phyloP scores from a whole-genome alignment of 1,284 basidiomycete genomes.

The Malassezia sp. region DNA sequence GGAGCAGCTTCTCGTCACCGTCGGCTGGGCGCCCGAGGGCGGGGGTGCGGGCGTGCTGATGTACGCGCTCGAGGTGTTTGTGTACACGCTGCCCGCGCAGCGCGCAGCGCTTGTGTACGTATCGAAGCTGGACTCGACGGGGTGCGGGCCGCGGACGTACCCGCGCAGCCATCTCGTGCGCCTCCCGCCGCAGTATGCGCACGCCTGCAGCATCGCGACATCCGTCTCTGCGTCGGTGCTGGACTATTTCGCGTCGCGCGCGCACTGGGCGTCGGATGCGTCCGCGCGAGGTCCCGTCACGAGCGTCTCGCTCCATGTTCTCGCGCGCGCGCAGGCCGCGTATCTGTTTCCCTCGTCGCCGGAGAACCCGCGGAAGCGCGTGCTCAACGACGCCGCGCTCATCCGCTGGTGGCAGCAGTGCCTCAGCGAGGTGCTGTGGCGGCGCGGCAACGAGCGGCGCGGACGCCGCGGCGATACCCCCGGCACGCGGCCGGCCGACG shows the following conservation, averaged over 20 bases:
- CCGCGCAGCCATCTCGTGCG: conserved; percentile 14
- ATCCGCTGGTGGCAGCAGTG: conserved; percentile 78
- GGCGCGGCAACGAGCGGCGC: conserved; percentile 11
- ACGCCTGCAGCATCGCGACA: conserved; percentile 49
- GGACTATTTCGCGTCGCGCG: conserved; percentile 54
- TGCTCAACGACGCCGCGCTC: conserved; percentile 65
- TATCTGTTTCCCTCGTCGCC: conserved; percentile 89
- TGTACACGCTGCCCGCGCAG: conserved; percentile 65
- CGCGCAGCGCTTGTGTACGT: conserved; percentile 70
- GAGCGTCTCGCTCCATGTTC: conserved; percentile 59
- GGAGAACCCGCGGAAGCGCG: conserved; percentile 59
- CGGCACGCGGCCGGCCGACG: too few relatives aligned
- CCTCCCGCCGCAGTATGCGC: conserved; percentile 10
- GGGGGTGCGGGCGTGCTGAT: conserved; percentile 49
- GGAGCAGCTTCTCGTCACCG: conserved; percentile 26
- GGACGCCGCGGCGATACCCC: neutral
- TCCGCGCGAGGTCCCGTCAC: conserved; percentile 9
- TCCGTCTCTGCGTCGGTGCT: conserved; percentile 61
- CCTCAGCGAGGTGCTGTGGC: conserved; percentile 21
- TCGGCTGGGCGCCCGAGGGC: conserved; percentile 10
- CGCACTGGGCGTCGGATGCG: conserved; percentile 48
- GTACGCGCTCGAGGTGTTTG: conserved; percentile 66
- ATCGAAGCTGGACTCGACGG: conserved; percentile 86
- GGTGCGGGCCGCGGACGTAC: conserved; percentile 52
- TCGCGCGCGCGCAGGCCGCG: conserved; percentile 78